Evolutionary conservation across 805 yeast species (phyloP).

Genomic region (Clavispora asparagi): DNA sequence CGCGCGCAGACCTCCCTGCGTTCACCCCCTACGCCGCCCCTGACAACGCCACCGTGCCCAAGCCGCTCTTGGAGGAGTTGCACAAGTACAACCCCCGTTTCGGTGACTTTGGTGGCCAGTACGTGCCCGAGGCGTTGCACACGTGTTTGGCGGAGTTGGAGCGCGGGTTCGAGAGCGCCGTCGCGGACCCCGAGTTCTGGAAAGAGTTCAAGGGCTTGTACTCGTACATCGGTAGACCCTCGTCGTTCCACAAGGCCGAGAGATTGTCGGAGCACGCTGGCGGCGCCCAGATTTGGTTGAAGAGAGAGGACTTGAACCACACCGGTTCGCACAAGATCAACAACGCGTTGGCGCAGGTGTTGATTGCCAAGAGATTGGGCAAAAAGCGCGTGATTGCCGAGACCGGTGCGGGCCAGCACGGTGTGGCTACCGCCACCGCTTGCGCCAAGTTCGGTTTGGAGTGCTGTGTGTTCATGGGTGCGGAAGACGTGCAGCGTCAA

Average conservation of each 20-base stretch:
- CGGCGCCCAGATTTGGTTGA: conserved; percentile 91
- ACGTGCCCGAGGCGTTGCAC: conserved; percentile 94
- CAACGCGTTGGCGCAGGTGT: conserved; percentile 77
- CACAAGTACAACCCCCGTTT: conserved; percentile 74
- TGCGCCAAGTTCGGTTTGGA: conserved; percentile 89
- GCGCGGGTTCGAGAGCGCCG: conserved; percentile 78
- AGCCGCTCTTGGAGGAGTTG: conserved; percentile 42
- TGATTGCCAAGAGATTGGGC: conserved; percentile 74
- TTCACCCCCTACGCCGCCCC: conserved; percentile 15
- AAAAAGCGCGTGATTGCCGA: conserved; percentile 77
- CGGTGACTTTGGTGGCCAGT: conserved; percentile 98
- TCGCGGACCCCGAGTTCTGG: conserved; percentile 91
- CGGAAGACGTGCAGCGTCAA: conserved; percentile 98
- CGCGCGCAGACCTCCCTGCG: conserved; percentile 22
- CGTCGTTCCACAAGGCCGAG: conserved; percentile 85
- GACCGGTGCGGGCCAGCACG: conserved; percentile 93
- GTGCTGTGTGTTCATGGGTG: conserved; percentile 97
- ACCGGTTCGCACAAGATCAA: conserved; percentile 87
- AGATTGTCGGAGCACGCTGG: conserved; percentile 86
- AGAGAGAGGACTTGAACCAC: conserved; percentile 92
- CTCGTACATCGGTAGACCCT: conserved; percentile 95
- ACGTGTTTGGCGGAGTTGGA: conserved; percentile 89
- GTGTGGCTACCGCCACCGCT: conserved; percentile 90
- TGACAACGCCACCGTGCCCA: conserved; percentile 23
- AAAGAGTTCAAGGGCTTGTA: conserved; percentile 79